Evolutionary conservation across 139 green algal genomes (phyloP), one percentile per base, ranked within the genome.

Genomic region (Chlamydomonas sp.): DNA sequence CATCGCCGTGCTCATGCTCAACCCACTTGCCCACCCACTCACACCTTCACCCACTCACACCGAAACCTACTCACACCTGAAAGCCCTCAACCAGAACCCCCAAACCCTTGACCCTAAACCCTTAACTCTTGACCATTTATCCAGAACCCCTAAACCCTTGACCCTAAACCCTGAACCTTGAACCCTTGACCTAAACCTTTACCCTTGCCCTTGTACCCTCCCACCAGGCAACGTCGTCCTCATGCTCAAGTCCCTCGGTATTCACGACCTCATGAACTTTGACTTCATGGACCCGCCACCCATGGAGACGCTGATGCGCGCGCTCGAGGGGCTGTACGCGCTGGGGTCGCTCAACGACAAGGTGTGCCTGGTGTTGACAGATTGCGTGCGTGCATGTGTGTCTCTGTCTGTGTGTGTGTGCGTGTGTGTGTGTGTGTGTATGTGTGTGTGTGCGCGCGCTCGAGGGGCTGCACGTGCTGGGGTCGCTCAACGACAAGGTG

Each of bases 391-490:
- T 54, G 43, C 43, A n/a, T 54, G 43, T 16, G 43, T 16, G 16
- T 54, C 43, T 13, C 43, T 54, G 13, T 54, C 13, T 16, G 43
- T 54, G 43, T 54, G 43, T 54, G 43, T n/a, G 43, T 54, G 16
- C 13, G 13, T n/a, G 43, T n/a, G n/a, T n/a, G n/a, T n/a, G n/a
- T n/a, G n/a, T n/a, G n/a, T n/a, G n/a, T n/a, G n/a, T n/a, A n/a
- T n/a, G n/a, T n/a, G n/a, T n/a, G n/a, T n/a, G n/a, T n/a, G n/a
- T 98, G 64, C 69, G 89, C 0, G 92, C 95, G 26, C 77, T 99
- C 61, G 95, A 99, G 85, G 83, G 89, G 81, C 82, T 98, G 60
- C 99, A 98, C 65, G 94, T 95, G 39, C 84, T 99, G 33, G 95
- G 93, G 0, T 90, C 95, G 10, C 85, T 99, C 3, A 97, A 98